These are phyloP conservation scores for Aspergillus baeticus DNA, from an alignment of 495 filamentous ascomycete species.

Conservation along the genomic window DNA sequence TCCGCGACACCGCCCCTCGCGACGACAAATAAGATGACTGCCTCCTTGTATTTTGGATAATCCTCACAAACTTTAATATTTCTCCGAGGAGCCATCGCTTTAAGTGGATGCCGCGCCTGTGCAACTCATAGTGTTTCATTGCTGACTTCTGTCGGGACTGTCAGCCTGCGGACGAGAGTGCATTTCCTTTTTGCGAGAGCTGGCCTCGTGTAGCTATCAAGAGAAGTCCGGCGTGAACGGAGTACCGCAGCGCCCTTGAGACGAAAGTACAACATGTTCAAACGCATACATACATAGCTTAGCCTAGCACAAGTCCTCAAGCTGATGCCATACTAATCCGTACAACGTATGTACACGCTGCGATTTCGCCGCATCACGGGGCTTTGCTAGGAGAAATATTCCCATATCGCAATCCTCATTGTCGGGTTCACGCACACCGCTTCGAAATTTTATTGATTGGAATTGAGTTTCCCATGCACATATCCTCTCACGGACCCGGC, in stretches of 20 bases:
- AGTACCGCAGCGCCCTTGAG: not conserved
- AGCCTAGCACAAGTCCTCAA: not conserved
- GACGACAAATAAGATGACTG: not conserved
- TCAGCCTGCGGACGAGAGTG: not conserved
- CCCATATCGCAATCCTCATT: constrained; percentile 5
- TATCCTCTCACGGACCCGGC: constrained; percentile 2
- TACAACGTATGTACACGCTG: not conserved
- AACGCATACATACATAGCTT: not conserved
- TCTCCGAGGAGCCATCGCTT: constrained; percentile 7
- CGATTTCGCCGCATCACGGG: not conserved
- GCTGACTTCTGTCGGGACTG: constrained; percentile 1
- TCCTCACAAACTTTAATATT: constrained; percentile 13
- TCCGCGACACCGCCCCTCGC: not conserved
- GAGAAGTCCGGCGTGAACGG: not conserved
- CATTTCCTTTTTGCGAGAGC: not conserved
- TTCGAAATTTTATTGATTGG: constrained; percentile 4
- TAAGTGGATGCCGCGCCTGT: not conserved
- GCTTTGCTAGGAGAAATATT: not conserved
- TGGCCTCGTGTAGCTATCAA: not conserved
- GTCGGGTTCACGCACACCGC: constrained; percentile 22
- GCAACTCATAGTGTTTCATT: constrained; percentile 13
- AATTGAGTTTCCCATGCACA: constrained; percentile 2
- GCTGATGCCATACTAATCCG: constrained; percentile 1
- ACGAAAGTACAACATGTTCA: constrained; percentile 1
- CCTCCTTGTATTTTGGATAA: not conserved